A percentile compares a stretch with the other conserved stretches of the same genome.
phyloP scores from a whole-genome alignment of 441 rosid species.

The Lepidium campestre region DNA sequence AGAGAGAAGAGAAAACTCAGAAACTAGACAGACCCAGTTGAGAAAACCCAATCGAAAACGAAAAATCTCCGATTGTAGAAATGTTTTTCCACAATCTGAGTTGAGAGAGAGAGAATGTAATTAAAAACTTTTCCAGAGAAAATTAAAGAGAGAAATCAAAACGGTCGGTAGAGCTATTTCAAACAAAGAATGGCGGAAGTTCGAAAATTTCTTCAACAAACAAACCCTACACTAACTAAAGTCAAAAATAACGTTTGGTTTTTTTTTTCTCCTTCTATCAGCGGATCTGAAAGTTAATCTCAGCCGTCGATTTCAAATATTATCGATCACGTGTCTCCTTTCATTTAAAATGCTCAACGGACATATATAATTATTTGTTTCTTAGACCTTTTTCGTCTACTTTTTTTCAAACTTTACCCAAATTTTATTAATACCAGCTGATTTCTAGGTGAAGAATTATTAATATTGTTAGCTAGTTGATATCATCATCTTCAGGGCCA shows the following conservation, averaged over 20 bases:
- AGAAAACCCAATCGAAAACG: not conserved
- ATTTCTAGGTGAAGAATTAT: not conserved
- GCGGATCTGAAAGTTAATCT: constrained; percentile 19
- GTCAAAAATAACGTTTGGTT: constrained; percentile 27
- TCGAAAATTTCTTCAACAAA: constrained; percentile 14
- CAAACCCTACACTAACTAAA: constrained; percentile 41
- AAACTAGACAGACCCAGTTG: constrained; percentile 39
- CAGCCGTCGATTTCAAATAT: constrained; percentile 35
- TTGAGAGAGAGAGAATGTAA: not conserved
- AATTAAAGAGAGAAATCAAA: constrained; percentile 28
- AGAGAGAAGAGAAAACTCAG: constrained; percentile 7
- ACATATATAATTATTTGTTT: constrained; percentile 19
- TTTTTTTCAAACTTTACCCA: not conserved
- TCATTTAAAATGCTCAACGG: constrained; percentile 40
- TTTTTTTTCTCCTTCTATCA: not conserved
- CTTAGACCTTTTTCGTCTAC: not conserved
- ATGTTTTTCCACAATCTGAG: not conserved
- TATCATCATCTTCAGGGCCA: constrained; percentile 3
- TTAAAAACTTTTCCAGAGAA: not conserved
- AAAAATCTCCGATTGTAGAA: constrained; percentile 29
- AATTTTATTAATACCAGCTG: not conserved
- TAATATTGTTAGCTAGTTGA: not conserved
- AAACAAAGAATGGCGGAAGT: constrained; percentile 55
- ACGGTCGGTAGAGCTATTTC: constrained; percentile 51
- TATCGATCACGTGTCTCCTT: not conserved